These are phyloP conservation scores for Gastrodia elata DNA, from an alignment of 106 monocot species.

Conservation along the genomic window DNA sequence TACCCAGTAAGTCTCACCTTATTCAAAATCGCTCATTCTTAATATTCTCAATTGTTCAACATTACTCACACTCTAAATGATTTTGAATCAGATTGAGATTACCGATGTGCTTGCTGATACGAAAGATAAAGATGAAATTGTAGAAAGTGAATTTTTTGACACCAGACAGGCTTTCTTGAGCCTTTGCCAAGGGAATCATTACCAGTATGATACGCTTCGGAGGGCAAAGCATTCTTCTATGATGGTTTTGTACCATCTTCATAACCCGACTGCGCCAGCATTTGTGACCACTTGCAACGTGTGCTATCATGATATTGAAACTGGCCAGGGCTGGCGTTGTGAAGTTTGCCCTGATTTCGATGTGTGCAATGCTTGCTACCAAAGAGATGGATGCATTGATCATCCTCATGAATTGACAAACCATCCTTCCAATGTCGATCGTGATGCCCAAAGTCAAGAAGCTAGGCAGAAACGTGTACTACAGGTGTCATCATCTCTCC, in stretches of 20 bases:
- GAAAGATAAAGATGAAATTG: slow-evolving; percentile 89
- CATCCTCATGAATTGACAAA: slow-evolving; percentile 85
- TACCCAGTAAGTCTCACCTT: slow-evolving; percentile 42
- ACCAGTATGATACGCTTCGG: slow-evolving; percentile 92
- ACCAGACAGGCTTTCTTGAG: slow-evolving; percentile 91
- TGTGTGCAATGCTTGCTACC: slow-evolving; percentile 75
- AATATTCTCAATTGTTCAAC: not conserved
- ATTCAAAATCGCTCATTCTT: not conserved
- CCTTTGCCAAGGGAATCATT: slow-evolving; percentile 96
- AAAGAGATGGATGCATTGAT: slow-evolving; percentile 63
- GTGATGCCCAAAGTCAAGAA: slow-evolving; percentile 86
- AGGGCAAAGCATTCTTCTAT: slow-evolving; percentile 98
- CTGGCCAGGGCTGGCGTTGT: slow-evolving; percentile 93
- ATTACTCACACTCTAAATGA: not conserved
- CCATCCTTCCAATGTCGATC: slow-evolving; percentile 66
- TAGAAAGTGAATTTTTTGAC: slow-evolving; percentile 95
- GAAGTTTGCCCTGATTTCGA: slow-evolving; percentile 94
- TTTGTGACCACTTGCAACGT: slow-evolving; percentile 87
- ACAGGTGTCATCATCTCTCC: slow-evolving; percentile 46
- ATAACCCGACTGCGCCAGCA: slow-evolving; percentile 95
- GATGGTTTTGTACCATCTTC: slow-evolving; percentile 97
- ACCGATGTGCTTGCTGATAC: slow-evolving; percentile 57
- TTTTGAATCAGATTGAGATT: slow-evolving; percentile 69
- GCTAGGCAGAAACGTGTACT: slow-evolving; percentile 79
- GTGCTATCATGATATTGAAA: slow-evolving; percentile 79